Base-by-base conservation (phyloP, 192 early-diverging fungal genomes). In the Linnemannia hyalina region DNA sequence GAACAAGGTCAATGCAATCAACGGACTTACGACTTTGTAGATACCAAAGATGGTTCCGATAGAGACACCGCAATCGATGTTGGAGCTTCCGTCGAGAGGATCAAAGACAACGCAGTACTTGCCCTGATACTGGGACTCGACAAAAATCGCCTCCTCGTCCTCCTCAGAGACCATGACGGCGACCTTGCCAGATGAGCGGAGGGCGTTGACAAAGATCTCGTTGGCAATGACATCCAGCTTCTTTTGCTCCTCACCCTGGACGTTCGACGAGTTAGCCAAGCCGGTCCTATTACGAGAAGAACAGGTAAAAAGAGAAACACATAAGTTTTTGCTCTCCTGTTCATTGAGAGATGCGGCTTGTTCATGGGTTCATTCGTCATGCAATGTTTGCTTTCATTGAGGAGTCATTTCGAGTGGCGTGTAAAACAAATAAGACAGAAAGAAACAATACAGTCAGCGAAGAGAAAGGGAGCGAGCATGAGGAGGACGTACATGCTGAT, bases 41-140 rank as follows among this genome's bases (percentile, higher is more conserved):
- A 99, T 97, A 68, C 98, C 98, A 92, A 99, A 99, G 88, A 99
- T 99, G 32, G 98, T 99, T 88, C 98, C 98, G 46, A 99, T 96
- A 26, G 97, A 97, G 46, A 98, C 97, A 92, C 97, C 98, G 87
- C 97, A 97, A 86, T 99, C 98, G 88, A 99, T 99, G 92, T 99
- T 99, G 91, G 95, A 96, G 76, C 94, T 95, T 72, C 98, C 98
- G 88, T 99, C 98, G 22, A 99, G 93, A 65, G 98, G 98, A 89
- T 99, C 98, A 93, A 99, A 99, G 38, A 96, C 96, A 29, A 99
- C 97, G 88, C 94, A 95, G 92, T 99, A 99, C 88, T 97, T 94
- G 77, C 96, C 97, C 55, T 92, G 92, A 79, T 95, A 89, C 74
- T 91, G 89, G 76, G 92, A 93, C 77, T 95, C 93, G 71, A 99